These are phyloP conservation scores for Dalbergia cultrata DNA, from an alignment of 306 rosid genomes.

Conservation along the genomic window DNA sequence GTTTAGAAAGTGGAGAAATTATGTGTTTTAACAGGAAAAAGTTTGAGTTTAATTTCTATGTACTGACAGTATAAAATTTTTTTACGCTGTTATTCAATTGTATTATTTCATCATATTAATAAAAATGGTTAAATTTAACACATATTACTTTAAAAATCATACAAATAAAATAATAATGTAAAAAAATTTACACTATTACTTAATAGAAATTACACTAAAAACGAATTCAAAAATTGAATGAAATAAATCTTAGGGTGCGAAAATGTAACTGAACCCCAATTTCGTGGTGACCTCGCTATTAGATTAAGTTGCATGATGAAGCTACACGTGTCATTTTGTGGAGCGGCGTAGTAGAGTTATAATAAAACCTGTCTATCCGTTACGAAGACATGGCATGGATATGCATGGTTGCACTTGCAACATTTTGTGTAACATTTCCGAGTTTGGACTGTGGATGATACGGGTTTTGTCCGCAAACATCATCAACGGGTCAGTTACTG, in stretches of 20 bases:
- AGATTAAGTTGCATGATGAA: neutral
- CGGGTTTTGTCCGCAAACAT: neutral
- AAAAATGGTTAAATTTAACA: too few relatives aligned
- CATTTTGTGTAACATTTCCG: neutral
- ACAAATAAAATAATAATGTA: too few relatives aligned
- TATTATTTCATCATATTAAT: too few relatives aligned
- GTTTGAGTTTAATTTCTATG: too few relatives aligned
- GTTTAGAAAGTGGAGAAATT: too few relatives aligned
- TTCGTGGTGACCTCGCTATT: neutral
- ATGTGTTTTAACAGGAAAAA: too few relatives aligned
- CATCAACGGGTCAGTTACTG: neutral
- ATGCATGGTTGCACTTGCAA: constrained; percentile 15
- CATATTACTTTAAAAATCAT: too few relatives aligned
- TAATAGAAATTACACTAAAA: too few relatives aligned
- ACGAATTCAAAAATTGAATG: neutral
- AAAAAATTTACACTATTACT: too few relatives aligned
- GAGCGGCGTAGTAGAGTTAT: neutral
- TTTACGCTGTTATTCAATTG: too few relatives aligned
- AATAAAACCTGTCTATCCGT: constrained; percentile 44
- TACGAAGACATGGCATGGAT: neutral
- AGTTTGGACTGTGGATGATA: neutral
- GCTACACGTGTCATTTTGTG: constrained; percentile 35
- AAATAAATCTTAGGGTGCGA: neutral
- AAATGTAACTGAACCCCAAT: neutral
- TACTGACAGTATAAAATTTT: too few relatives aligned